These are phyloP conservation scores for Geosmithia flava DNA, from an alignment of 2,329 filamentous ascomycete species.

Conservation along the genomic window DNA sequence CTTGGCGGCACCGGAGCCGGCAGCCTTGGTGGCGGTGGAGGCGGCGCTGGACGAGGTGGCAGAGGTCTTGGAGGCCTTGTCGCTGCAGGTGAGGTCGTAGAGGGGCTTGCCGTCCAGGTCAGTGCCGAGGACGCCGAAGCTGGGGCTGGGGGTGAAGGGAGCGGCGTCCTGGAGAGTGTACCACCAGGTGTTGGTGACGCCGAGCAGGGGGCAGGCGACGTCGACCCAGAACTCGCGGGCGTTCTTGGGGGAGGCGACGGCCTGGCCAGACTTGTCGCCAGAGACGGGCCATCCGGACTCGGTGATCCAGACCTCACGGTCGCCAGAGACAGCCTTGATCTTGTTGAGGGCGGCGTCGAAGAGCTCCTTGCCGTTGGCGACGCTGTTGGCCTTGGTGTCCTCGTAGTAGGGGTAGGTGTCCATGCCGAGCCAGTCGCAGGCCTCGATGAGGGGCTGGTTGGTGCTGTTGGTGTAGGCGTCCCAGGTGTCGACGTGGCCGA, in stretches of 20 bases:
- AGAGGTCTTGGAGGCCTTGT: conserved; percentile 2
- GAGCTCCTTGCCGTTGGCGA: conserved; percentile 49
- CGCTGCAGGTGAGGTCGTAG: conserved; percentile 48
- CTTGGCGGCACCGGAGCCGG: background rate
- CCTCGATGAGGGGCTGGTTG: conserved; percentile 58
- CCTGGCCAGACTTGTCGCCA: conserved; percentile 49
- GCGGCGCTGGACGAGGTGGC: conserved; percentile 2
- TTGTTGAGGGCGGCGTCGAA: conserved; percentile 56
- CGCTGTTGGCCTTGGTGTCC: conserved; percentile 51
- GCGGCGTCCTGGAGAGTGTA: conserved; percentile 61
- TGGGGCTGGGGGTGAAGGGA: conserved; percentile 47
- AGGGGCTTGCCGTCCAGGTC: conserved; percentile 40
- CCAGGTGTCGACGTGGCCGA: conserved; percentile 90
- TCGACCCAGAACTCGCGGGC: conserved; percentile 72
- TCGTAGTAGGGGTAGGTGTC: conserved; percentile 84
- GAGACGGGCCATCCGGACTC: conserved; percentile 81
- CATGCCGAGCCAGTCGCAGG: conserved; percentile 68
- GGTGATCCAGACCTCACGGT: conserved; percentile 73
- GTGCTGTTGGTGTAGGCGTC: conserved; percentile 62
- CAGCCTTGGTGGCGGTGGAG: background rate
- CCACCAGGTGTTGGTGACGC: conserved; percentile 59
- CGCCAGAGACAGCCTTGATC: conserved; percentile 43
- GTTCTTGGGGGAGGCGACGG: conserved; percentile 51
- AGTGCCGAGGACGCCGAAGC: conserved; percentile 56
- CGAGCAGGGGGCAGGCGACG: conserved; percentile 61